Evolutionary conservation across 2,329 filamentous ascomycete species (phyloP).

Genomic region (Camillea tinctor): DNA sequence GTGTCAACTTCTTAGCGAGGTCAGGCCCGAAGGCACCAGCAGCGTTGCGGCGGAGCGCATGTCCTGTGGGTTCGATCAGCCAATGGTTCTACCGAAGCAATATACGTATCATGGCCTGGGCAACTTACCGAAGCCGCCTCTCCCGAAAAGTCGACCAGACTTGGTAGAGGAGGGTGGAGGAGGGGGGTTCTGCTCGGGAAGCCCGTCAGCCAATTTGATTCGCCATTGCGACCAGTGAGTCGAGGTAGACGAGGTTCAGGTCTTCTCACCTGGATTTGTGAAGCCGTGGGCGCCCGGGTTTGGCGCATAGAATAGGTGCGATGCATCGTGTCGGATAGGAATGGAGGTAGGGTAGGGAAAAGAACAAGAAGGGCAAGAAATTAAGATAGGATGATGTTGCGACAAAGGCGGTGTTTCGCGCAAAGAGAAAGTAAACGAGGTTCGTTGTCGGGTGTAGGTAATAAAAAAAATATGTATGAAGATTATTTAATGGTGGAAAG

Average conservation of each 20-base stretch:
- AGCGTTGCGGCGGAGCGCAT: slow-evolving; percentile 70
- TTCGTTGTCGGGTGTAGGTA: not conserved
- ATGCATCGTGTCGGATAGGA: slow-evolving; percentile 66
- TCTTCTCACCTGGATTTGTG: slow-evolving; percentile 58
- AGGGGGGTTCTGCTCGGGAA: slow-evolving; percentile 70
- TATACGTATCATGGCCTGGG: slow-evolving; percentile 1
- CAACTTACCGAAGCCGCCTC: slow-evolving; percentile 74
- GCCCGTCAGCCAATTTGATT: slow-evolving; percentile 6
- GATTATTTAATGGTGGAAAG: not conserved
- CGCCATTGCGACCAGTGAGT: not conserved
- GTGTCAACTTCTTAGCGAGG: slow-evolving; percentile 94
- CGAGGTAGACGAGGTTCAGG: slow-evolving; percentile 7
- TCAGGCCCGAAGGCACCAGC: slow-evolving; percentile 80
- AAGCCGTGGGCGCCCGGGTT: slow-evolving; percentile 91
- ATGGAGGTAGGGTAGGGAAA: not conserved
- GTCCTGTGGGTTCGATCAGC: slow-evolving; percentile 41
- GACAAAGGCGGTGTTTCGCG: not conserved
- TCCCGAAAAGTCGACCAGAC: slow-evolving; percentile 83
- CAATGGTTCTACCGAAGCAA: slow-evolving; percentile 16
- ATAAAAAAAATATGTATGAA: not conserved
- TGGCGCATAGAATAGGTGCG: slow-evolving; percentile 99
- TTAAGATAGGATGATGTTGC: not conserved
- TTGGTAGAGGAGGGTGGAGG: slow-evolving; percentile 92
- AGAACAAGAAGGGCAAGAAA: not conserved
- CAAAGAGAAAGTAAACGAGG: not conserved